Conservation (phyloP, 805 yeast species). For the Metschnikowia hibisci region DNA sequence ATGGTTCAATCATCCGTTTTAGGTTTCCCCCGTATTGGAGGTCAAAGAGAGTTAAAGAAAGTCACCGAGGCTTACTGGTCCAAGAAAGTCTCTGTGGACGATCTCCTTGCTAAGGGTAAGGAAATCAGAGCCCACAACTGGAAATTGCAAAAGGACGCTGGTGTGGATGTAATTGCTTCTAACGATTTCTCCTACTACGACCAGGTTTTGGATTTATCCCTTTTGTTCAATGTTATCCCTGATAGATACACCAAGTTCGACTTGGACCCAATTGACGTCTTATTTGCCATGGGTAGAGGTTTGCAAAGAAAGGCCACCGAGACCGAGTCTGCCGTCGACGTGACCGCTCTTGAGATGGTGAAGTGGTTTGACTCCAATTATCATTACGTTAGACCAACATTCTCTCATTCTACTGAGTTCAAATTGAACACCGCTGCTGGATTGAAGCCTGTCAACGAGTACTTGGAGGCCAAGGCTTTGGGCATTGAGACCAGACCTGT, state of each 20-base stretch:
- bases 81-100: constrained; percentile 86
- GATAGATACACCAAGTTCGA: constrained; percentile 93
- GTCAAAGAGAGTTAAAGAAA: constrained; percentile 98
- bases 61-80: constrained; percentile 99
- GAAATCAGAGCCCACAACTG: constrained; percentile 94
- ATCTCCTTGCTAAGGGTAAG: constrained; percentile 87
- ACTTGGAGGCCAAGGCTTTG: constrained; percentile 92
- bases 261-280: constrained; percentile 83
- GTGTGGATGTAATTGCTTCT: constrained; percentile 95
- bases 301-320: constrained; percentile 94
- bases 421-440: constrained; percentile 74
- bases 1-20: constrained; percentile 97
- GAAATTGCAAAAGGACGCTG: constrained; percentile 96
- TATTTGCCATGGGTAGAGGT: constrained; percentile 99
- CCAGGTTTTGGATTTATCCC: constrained; percentile 89
- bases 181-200: constrained; percentile 98
- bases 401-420: constrained; percentile 91
- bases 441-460: constrained; percentile 95
- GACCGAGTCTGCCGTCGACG: constrained; percentile 86
- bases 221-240: constrained; percentile 93
- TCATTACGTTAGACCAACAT: constrained; percentile 99
- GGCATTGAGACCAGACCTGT: constrained; percentile 99
- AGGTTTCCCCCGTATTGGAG: constrained; percentile 99
- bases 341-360: constrained; percentile 98
- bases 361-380: constrained; percentile 99